These are phyloP conservation scores for Phialocephala subalpina DNA, from an alignment of 2,329 filamentous ascomycete genomes.

Conservation along the genomic window DNA sequence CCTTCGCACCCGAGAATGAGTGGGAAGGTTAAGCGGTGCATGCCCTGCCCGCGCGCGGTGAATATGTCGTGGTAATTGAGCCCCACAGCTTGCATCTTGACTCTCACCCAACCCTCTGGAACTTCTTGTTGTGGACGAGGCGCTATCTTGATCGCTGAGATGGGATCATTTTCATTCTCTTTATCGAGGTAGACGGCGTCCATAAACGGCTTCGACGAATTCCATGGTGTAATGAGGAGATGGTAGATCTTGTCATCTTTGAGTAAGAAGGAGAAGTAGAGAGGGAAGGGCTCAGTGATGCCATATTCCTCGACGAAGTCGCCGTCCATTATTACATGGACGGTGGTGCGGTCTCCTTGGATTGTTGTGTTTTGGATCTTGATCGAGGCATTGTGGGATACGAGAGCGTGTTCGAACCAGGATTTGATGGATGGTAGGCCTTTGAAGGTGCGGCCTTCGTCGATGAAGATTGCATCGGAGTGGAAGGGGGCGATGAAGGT, in stretches of 20 bases:
- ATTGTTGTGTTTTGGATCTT: conserved; percentile 8
- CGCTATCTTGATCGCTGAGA: conserved; percentile 27
- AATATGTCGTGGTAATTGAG: conserved; percentile 39
- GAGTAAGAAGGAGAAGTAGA: conserved; percentile 22
- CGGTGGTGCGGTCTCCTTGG: conserved; percentile 6
- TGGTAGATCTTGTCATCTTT: conserved; percentile 2
- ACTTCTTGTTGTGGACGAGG: conserved; percentile 22
- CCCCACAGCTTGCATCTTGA: conserved; percentile 33
- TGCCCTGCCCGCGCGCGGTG: conserved; percentile 30
- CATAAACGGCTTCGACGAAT: conserved; percentile 16
- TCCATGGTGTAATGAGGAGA: conserved; percentile 20
- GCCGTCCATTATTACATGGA: conserved; percentile 27
- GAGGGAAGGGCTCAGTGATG: conserved; percentile 18
- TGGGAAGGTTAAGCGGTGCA: conserved; percentile 28
- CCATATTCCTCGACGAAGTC: conserved; percentile 23
- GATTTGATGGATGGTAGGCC: conserved; percentile 11
- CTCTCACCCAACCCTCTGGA: conserved; percentile 30
- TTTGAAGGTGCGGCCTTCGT: conserved; percentile 20
- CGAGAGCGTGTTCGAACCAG: conserved; percentile 19
- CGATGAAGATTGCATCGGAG: conserved; percentile 11
- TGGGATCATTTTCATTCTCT: conserved; percentile 26
- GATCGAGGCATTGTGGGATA: conserved; percentile 21
- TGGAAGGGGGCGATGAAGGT: conserved; percentile 20
- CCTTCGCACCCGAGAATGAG: conserved; percentile 36
- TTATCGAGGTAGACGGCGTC: conserved; percentile 20